Base-by-base conservation (phyloP, 495 filamentous ascomycete genomes). In the Daldinia concentrica region DNA sequence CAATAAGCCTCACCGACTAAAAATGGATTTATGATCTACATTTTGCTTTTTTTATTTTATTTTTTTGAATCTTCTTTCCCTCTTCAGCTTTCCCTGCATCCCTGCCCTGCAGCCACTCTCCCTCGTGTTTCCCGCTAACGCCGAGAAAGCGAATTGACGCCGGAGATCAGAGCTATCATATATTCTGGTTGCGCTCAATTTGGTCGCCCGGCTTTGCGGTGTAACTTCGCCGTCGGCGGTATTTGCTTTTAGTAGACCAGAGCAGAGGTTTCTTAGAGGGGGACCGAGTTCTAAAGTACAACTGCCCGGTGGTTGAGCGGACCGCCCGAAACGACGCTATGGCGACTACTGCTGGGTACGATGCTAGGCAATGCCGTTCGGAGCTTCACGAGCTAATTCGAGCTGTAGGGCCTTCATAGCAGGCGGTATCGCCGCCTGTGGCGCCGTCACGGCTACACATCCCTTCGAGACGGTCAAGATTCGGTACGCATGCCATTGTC, bases 381-480 rank as follows among this genome's bases (percentile, higher is more conserved):
- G 1, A 54, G 34, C 59, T 58, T 14, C 29, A 14, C 32, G 5
- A 27, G 27, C 70, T 71, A 56, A 76, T 30, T 17, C 69, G 74
- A 59, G 69, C 22, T 58, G 37, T 62, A 87, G 88, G 62, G 85
- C 87, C 51, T 99, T 99, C 85, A 86, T 98, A 71, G 94, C 95
- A 27, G 95, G 95, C 78, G 95, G 95, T 68, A 92, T 98, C 77
- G 95, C 95, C 72, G 95, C 96, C 59, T 97, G 94, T 81, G 95
- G 95, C 71, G 95, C 95, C 59, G 96, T 99, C 58, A 98, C 95
- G 4, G 95, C 96, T 52, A 99, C 95, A 41, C 95, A 99, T 80
- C 93, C 93, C 66, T 98, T 98, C 83, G 95, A 99, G 82, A 98
- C 95, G 6, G 93, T 98, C 64, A 99, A 99, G 88, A 99, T 98